Evolutionary conservation across 2,329 filamentous ascomycete species (phyloP).

Genomic region (Aureobasidium zeae): DNA sequence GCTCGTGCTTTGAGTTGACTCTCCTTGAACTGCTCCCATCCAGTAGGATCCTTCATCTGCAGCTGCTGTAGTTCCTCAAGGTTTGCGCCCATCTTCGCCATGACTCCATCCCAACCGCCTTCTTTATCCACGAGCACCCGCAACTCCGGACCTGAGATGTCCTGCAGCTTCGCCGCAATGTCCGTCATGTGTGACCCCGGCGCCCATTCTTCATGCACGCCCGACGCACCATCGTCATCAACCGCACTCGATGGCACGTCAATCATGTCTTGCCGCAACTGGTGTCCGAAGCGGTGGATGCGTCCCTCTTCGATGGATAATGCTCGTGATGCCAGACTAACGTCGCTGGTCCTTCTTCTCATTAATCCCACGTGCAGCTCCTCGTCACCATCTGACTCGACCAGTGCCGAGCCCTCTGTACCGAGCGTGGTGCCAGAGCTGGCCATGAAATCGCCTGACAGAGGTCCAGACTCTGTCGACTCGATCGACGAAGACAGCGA

Average conservation of each 20-base stretch:
- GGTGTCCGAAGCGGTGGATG: constrained; percentile 59
- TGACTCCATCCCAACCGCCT: constrained; percentile 52
- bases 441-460: constrained; percentile 3
- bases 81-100: constrained; percentile 55
- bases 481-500: constrained; percentile 17
- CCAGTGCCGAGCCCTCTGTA: constrained; percentile 5
- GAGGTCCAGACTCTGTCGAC: constrained; percentile 10
- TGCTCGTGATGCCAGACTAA: constrained; percentile 56
- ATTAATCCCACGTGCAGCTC: constrained; percentile 30
- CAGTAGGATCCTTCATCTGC: constrained; percentile 33
- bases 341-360: constrained; percentile 53
- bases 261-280: constrained; percentile 55
- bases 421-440: constrained; percentile 20
- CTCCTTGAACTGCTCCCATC: constrained; percentile 29
- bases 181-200: constrained; percentile 25
- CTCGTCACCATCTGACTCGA: constrained; percentile 24
- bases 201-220: constrained; percentile 21
- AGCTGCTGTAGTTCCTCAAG: constrained; percentile 57
- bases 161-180: constrained; percentile 36
- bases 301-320: constrained; percentile 61
- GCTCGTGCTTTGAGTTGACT: constrained; percentile 28
- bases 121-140: constrained; percentile 50
- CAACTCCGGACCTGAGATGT: constrained; percentile 52
- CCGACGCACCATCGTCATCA: constrained; percentile 24
- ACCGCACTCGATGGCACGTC: constrained; percentile 27